Conservation (phyloP, 768 basidiomycete species). For the Amyloporia xantha region DNA sequence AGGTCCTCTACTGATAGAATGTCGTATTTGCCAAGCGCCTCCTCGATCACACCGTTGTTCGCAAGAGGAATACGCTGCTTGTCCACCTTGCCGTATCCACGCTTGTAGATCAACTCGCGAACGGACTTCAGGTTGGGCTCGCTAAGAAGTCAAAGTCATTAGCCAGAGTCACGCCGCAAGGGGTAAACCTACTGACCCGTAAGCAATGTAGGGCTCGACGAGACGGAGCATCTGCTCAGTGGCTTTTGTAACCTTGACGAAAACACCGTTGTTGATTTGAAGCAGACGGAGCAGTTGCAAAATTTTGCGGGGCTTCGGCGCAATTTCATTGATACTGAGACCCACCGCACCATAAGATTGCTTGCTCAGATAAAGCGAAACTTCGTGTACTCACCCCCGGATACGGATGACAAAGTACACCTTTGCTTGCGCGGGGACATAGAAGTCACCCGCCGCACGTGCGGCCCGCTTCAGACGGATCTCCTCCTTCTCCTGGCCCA, state of each 20-base stretch:
- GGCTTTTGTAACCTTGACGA: constrained; percentile 94
- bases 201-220: constrained; percentile 95
- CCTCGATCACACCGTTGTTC: constrained; percentile 92
- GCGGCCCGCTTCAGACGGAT: constrained; percentile 92
- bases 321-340: constrained; percentile 96
- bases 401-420: constrained; percentile 97
- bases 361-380: background rate
- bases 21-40: constrained; percentile 84
- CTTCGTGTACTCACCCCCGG: constrained; percentile 67
- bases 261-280: constrained; percentile 99
- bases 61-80: constrained; percentile 95
- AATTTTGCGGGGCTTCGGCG: constrained; percentile 99
- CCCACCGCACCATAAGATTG: constrained; percentile 9
- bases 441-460: constrained; percentile 89
- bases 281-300: constrained; percentile 96
- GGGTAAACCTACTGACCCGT: constrained; percentile 68
- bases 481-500: constrained; percentile 90
- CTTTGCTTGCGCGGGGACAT: constrained; percentile 94
- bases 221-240: constrained; percentile 98
- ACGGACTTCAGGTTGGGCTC: constrained; percentile 96
- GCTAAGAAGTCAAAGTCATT: constrained; percentile 31
- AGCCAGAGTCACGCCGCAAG: too few species aligned
- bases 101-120: constrained; percentile 98
- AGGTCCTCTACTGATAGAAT: constrained; percentile 97
- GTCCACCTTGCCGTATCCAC: constrained; percentile 97